Evolutionary conservation across 805 yeast species (phyloP).

Genomic region (Zygoascus bituminiphila): DNA sequence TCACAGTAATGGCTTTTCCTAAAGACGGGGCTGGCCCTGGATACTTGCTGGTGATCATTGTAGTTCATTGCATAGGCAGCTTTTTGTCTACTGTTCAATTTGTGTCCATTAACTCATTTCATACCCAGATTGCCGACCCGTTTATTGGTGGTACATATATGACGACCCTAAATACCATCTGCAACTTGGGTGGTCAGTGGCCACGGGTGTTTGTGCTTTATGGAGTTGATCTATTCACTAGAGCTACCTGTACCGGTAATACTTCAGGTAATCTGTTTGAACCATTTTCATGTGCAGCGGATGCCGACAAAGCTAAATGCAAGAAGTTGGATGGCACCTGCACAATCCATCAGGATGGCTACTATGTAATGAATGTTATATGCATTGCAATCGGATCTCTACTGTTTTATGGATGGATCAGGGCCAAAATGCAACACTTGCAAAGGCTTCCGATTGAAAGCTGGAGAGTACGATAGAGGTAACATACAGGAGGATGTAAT

Average conservation of each 20-base stretch:
- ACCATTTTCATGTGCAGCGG: constrained; percentile 30
- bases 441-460: constrained; percentile 66
- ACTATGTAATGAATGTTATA: constrained; percentile 63
- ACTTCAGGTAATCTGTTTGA: constrained; percentile 13
- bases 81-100: constrained; percentile 94
- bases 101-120: constrained; percentile 90
- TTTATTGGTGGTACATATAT: constrained; percentile 94
- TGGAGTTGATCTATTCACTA: constrained; percentile 72
- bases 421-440: constrained; percentile 49
- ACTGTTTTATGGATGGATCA: constrained; percentile 59
- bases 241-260: constrained; percentile 43
- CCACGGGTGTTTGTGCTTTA: constrained; percentile 75
- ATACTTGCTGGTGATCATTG: constrained; percentile 64
- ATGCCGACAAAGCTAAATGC: constrained; percentile 44
- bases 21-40: constrained; percentile 34
- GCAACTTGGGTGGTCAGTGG: constrained; percentile 97
- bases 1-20: constrained; percentile 69
- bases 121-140: constrained; percentile 93
- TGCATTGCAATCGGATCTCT: constrained; percentile 62
- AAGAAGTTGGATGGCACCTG: constrained; percentile 47
- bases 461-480: constrained; percentile 51
- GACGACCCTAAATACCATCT: constrained; percentile 88
- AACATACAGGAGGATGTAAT: too few relatives aligned
- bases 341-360: constrained; percentile 61
- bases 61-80: constrained; percentile 77